These are phyloP conservation scores for Cardamine resedifolia DNA, from an alignment of 345 rosid genomes.

Conservation along the genomic window DNA sequence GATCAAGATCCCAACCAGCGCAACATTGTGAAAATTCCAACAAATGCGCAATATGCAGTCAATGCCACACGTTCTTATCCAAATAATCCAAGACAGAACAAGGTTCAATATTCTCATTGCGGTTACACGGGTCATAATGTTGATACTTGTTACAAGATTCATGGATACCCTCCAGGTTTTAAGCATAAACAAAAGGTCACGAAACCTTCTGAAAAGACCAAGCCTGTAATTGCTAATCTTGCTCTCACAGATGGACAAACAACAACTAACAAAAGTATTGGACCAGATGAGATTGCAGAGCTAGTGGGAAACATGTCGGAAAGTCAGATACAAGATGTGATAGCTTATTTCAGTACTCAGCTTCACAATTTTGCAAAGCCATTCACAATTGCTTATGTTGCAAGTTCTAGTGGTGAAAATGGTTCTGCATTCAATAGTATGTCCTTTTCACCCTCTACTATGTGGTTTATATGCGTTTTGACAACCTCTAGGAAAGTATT, in stretches of 20 bases:
- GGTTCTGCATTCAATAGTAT: background rate
- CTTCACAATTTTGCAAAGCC: background rate
- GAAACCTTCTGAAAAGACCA: accelerated
- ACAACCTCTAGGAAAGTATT: background rate
- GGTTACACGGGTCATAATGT: background rate
- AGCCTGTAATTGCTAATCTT: background rate
- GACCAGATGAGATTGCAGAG: background rate
- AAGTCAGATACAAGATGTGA: background rate
- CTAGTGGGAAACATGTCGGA: background rate
- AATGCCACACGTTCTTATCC: background rate
- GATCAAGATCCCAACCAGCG: background rate
- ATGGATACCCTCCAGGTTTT: background rate
- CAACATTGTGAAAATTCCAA: accelerated
- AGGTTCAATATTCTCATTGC: background rate
- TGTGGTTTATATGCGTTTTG: background rate
- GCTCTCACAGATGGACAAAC: background rate
- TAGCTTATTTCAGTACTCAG: background rate
- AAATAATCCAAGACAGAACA: background rate
- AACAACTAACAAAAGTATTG: accelerated
- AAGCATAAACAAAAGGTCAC: background rate
- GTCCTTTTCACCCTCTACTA: background rate
- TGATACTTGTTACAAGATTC: background rate
- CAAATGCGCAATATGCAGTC: accelerated
- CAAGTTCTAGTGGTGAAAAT: background rate
- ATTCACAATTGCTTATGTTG: background rate